Evolutionary conservation across 768 basidiomycete genomes (phyloP).

Genomic region (Mrakia gelida): DNA sequence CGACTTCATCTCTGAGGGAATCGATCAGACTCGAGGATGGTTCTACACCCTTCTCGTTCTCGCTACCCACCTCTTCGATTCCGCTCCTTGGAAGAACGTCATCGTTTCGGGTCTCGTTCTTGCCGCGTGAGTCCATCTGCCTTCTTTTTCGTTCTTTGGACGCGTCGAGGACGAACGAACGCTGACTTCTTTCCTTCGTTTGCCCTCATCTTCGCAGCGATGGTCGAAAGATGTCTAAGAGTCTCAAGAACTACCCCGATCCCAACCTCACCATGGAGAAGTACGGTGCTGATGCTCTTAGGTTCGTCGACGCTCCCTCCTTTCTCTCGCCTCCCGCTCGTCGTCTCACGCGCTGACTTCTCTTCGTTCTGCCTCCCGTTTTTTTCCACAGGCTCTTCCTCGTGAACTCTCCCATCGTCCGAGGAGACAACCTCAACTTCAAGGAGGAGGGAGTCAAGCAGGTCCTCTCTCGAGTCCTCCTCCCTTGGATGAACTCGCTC

Average conservation of each 20-base stretch:
- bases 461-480: constrained; percentile 88
- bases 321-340: not conserved
- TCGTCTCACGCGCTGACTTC: not conserved
- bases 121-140: constrained; percentile 63
- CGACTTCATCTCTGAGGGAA: constrained; percentile 95
- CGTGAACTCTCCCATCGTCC: constrained; percentile 97
- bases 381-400: constrained; percentile 73
- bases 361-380: not conserved
- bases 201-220: constrained; percentile 54
- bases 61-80: constrained; percentile 89
- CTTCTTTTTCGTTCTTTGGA: not conserved
- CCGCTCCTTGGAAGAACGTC: constrained; percentile 95
- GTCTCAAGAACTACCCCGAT: constrained; percentile 92
- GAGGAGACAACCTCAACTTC: constrained; percentile 96
- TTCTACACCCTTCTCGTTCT: constrained; percentile 97
- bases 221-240: constrained; percentile 99
- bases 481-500: constrained; percentile 98
- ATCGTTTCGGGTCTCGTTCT: constrained; percentile 94
- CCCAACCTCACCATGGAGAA: constrained; percentile 82
- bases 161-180: no score
- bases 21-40: constrained; percentile 99
- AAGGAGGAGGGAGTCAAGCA: constrained; percentile 96
- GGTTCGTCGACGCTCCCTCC: constrained; percentile 49
- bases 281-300: constrained; percentile 92
- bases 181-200: constrained; percentile 10